These are phyloP conservation scores for Aspergillus aculeatus DNA, from an alignment of 2,329 filamentous ascomycete genomes.

Conservation along the genomic window DNA sequence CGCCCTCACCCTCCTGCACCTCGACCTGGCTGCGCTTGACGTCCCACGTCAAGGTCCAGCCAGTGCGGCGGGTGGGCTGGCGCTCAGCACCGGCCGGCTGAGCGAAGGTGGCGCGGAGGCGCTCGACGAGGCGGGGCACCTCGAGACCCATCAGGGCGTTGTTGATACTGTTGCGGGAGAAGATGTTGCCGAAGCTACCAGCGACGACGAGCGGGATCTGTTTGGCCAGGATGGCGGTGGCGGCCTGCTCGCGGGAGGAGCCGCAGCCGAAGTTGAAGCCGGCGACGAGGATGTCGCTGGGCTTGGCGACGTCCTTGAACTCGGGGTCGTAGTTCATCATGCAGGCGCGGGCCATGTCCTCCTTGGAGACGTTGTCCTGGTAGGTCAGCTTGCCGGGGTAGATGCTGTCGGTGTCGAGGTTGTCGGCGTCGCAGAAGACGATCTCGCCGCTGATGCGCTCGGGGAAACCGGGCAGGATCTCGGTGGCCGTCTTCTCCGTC, in stretches of 20 bases:
- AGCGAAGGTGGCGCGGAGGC: constrained; percentile 34
- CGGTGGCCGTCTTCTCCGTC: constrained; percentile 47
- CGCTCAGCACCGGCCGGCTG: constrained; percentile 2
- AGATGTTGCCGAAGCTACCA: constrained; percentile 42
- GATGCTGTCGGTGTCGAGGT: constrained; percentile 89
- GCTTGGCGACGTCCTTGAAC: constrained; percentile 63
- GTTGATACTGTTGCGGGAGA: constrained; percentile 43
- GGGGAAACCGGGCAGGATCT: constrained; percentile 83
- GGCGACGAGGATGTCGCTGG: constrained; percentile 76
- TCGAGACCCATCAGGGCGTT: constrained; percentile 44
- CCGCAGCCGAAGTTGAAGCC: constrained; percentile 91
- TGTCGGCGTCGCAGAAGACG: constrained; percentile 79
- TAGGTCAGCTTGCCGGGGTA: constrained; percentile 93
- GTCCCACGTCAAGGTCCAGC: constrained; percentile 83
- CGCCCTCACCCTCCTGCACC: constrained; percentile 67
- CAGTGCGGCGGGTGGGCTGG: constrained; percentile 30
- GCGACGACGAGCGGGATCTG: constrained; percentile 39
- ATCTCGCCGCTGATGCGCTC: constrained; percentile 82
- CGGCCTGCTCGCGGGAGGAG: constrained; percentile 78
- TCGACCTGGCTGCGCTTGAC: constrained; percentile 68
- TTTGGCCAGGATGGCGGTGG: constrained; percentile 62
- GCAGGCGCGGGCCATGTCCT: constrained; percentile 82
- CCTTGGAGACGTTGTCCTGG: constrained; percentile 73
- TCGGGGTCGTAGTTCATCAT: constrained; percentile 89
- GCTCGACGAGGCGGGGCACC: constrained; percentile 37